Conservation (phyloP, 169 alveolate species). For the Plasmodium inui region DNA sequence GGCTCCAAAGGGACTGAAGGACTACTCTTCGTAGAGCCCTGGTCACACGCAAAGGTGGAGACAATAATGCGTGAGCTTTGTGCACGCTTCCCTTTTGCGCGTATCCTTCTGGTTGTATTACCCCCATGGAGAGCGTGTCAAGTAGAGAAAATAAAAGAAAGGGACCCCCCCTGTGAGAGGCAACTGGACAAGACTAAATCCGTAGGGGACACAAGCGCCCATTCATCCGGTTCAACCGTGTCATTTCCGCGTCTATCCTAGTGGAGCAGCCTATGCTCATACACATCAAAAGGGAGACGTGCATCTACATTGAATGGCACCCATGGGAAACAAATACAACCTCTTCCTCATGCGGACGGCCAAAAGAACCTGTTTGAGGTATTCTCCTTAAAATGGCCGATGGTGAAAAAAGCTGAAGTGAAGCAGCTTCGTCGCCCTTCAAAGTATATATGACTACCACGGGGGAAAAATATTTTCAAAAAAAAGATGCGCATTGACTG, state of each 20-base stretch:
- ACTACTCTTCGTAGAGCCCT: neutral
- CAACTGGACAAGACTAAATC: neutral
- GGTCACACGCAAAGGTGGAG: neutral
- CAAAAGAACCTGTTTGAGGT: neutral
- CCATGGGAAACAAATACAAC: neutral
- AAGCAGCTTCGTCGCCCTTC: neutral
- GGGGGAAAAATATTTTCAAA: neutral
- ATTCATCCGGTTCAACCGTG: neutral
- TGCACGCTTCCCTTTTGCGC: neutral
- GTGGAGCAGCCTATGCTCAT: neutral
- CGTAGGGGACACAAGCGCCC: neutral
- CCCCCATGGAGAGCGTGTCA: neutral
- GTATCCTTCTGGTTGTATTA: neutral
- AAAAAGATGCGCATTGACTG: neutral
- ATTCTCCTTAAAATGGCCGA: neutral
- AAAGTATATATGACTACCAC: neutral
- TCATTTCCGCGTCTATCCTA: neutral
- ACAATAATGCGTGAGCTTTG: neutral
- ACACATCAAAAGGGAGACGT: neutral
- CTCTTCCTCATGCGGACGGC: neutral
- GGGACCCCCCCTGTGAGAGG: neutral
- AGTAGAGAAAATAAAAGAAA: neutral
- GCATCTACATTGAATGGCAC: neutral
- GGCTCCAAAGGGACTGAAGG: neutral
- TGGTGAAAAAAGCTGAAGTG: neutral